Evolutionary conservation across 768 basidiomycete species (phyloP).

Genomic region (Leccinum truebloodii): DNA sequence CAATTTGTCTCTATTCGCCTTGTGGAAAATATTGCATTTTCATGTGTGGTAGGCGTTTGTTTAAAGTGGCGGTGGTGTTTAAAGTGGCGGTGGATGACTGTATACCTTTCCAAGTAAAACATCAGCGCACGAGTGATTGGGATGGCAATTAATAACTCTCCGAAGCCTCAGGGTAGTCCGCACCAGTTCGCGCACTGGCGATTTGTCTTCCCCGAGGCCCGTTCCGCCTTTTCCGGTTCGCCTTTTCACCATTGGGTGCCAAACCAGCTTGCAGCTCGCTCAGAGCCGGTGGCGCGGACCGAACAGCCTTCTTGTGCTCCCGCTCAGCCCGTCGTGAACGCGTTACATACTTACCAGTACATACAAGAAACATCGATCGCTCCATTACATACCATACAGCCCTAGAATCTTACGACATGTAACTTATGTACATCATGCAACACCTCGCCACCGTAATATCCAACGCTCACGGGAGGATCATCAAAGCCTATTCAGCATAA

Average conservation of each 20-base stretch:
- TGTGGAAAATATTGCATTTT: no score
- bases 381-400: background rate
- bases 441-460: background rate
- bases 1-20: no score
- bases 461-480: background rate
- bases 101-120: no score
- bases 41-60: no score
- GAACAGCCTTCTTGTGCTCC: background rate
- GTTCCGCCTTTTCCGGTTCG: background rate
- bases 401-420: background rate
- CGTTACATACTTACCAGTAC: background rate
- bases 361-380: background rate
- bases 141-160: no score
- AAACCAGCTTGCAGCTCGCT: background rate
- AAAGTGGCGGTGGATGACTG: no score
- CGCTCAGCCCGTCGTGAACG: background rate
- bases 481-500: background rate
- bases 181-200: background rate
- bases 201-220: background rate
- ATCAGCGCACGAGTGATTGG: no score
- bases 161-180: no score
- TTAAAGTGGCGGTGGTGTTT: no score
- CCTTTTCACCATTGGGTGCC: background rate
- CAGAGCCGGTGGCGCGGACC: background rate
- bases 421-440: background rate